phyloP scores from a whole-genome alignment of 2,329 filamentous ascomycete species.

The Pyrenophora seminiperda region DNA sequence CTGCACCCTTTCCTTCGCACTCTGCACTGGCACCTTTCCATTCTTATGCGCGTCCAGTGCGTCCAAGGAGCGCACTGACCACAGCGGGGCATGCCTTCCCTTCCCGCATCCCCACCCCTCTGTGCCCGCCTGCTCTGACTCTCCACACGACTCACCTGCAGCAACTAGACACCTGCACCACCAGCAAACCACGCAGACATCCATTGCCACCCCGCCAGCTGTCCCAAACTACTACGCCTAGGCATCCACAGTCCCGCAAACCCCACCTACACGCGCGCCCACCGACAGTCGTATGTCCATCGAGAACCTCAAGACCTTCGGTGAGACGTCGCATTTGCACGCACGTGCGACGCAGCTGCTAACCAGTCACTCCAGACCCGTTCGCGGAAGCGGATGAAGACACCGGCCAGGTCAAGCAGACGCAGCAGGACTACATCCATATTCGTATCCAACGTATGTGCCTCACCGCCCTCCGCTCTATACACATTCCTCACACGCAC shows the following conservation, averaged over 20 bases:
- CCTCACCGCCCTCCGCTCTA: constrained; percentile 8
- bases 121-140: constrained; percentile 20
- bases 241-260: constrained; percentile 19
- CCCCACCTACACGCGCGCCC: constrained; percentile 32
- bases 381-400: constrained; percentile 99
- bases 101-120: constrained; percentile 29
- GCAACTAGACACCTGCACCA: constrained; percentile 11
- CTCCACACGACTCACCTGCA: constrained; percentile 11
- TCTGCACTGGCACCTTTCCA: constrained; percentile 1
- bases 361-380: constrained; percentile 63
- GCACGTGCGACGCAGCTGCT: constrained; percentile 8
- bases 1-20: constrained; percentile 2
- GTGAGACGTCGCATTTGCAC: constrained; percentile 8
- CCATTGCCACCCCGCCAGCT: constrained; percentile 10
- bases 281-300: constrained; percentile 42
- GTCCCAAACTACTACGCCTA: not conserved
- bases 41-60: too few relatives aligned
- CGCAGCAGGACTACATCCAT: constrained; percentile 94
- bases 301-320: constrained; percentile 58
- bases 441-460: constrained; percentile 95
- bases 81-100: constrained; percentile 16
- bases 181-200: constrained; percentile 15
- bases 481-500: not conserved
- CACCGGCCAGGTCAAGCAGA: constrained; percentile 89
- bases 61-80: constrained; percentile 15